Evolutionary conservation across 495 filamentous ascomycete genomes (phyloP).

Genomic region (Viridothelium virens): DNA sequence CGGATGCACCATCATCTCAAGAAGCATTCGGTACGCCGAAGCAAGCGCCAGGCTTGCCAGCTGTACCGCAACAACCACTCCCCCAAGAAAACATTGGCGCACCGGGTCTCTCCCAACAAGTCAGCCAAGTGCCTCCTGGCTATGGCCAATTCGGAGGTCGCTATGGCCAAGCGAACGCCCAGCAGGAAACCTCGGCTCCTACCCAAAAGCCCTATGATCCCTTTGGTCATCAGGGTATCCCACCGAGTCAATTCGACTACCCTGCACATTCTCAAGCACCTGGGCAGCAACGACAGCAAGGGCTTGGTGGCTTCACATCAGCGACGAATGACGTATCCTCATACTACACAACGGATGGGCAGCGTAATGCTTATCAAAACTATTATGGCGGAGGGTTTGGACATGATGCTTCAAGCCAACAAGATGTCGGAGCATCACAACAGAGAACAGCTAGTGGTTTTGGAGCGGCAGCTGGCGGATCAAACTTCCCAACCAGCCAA

Average conservation of each 20-base stretch:
- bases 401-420: conserved; percentile 50
- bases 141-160: conserved; percentile 58
- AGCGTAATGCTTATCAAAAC: conserved; percentile 64
- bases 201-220: conserved; percentile 80
- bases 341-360: conserved; percentile 77
- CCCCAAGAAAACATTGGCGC: conserved; percentile 40
- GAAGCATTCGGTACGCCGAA: conserved; percentile 34
- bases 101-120: conserved; percentile 38
- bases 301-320: conserved; percentile 57
- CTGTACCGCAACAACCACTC: conserved; percentile 36
- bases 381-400: conserved; percentile 69
- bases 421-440: conserved; percentile 63
- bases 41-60: conserved; percentile 43
- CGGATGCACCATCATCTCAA: conserved; percentile 22
- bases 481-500: conserved; percentile 44
- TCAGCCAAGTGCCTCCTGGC: conserved; percentile 25
- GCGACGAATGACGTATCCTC: conserved; percentile 73
- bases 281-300: conserved; percentile 38
- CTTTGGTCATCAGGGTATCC: conserved; percentile 64
- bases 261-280: conserved; percentile 38
- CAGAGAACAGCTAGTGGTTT: conserved; percentile 69
- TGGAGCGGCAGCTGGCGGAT: conserved; percentile 62
- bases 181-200: conserved; percentile 52
- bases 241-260: conserved; percentile 50
- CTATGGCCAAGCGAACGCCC: conserved; percentile 50